A percentile compares a stretch with the other conserved stretches of the same genome.
These are phyloP conservation scores for Penicillium mononematosum DNA, from an alignment of 495 filamentous ascomycete genomes.

Conservation along the genomic window DNA sequence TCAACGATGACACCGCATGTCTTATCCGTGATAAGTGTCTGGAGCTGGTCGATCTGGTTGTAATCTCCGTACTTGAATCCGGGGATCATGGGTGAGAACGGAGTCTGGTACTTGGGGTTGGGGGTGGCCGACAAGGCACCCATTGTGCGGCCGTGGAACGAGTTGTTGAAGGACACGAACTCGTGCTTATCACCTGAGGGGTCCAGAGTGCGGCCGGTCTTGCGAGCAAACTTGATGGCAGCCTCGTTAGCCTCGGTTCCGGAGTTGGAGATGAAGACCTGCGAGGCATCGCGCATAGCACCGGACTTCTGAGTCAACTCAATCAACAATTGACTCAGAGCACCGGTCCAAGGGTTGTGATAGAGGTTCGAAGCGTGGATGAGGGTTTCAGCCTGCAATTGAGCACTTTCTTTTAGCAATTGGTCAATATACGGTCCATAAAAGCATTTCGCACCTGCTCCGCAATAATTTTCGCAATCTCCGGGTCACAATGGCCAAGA, in stretches of 20 bases:
- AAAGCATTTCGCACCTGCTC: slow-evolving; percentile 60
- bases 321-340: slow-evolving; percentile 82
- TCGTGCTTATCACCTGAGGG: slow-evolving; percentile 75
- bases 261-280: slow-evolving; percentile 92
- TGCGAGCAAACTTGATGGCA: slow-evolving; percentile 93
- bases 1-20: slow-evolving; percentile 97
- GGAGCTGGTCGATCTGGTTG: slow-evolving; percentile 73
- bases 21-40: slow-evolving; percentile 70
- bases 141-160: slow-evolving; percentile 97
- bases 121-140: slow-evolving; percentile 87
- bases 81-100: slow-evolving; percentile 92
- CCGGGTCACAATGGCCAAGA: slow-evolving; percentile 81
- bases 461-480: slow-evolving; percentile 63
- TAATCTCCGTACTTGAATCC: slow-evolving; percentile 84
- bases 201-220: slow-evolving; percentile 72
- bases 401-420: slow-evolving; percentile 18
- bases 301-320: slow-evolving; percentile 70
- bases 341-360: slow-evolving; percentile 90
- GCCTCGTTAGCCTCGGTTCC: slow-evolving; percentile 96
- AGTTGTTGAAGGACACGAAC: slow-evolving; percentile 82
- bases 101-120: slow-evolving; percentile 97
- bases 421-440: background rate
- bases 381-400: slow-evolving; percentile 63
- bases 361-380: slow-evolving; percentile 94
- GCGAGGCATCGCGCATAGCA: slow-evolving; percentile 74